Base-by-base conservation (phyloP, 495 filamentous ascomycete genomes). In the Lineolata rhizophorae region DNA sequence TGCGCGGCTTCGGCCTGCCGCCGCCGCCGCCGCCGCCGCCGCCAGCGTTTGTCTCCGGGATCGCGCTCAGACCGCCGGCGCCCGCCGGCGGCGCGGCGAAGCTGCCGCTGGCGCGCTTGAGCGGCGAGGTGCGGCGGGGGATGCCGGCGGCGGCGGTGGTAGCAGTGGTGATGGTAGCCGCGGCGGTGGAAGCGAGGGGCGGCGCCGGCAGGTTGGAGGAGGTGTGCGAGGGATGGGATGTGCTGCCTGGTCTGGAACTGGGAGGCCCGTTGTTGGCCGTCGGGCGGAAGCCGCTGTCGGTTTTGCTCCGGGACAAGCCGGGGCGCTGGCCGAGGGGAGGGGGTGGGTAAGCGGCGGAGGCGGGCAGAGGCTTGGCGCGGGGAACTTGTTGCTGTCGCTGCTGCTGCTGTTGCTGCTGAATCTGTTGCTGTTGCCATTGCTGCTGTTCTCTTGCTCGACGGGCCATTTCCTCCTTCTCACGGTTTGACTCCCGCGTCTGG, bases 251-350 rank as follows among this genome's bases (percentile, higher is more conserved):
- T n/a, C n/a, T n/a, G n/a, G n/a, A n/a, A n/a, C n/a, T n/a, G n/a
- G n/a, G n/a, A n/a, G n/a, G n/a, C n/a, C n/a, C n/a, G n/a, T n/a
- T n/a, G n/a, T n/a, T n/a, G n/a, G n/a, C n/a, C n/a, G n/a, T 38
- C 36, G 38, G 37, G 20, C 47, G 14, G 17, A 43, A 38, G n/a
- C 39, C 38, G 28, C 43, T 50, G 25, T 48, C 47, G 6, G 51
- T 54, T 28, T 51, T 51, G 36, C 48, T 54, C 18, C 51, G 35
- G 21, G 47, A 45, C 13, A 53, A 20, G 18, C 31, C 29, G 20
- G 48, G 41, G 28, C 36, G 32, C 9, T 29, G 11, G 20, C 31
- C 34, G 6, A 40, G 34, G 5, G 30, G 34, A 4, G 47, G 40
- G 5, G 26, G 34, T 8, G 28, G 35, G 5, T 44, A n/a, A n/a